A percentile compares a stretch with the other conserved stretches of the same genome.
phyloP scores from a whole-genome alignment of 2,329 filamentous ascomycete genomes.

The Blastomyces emzantsi region DNA sequence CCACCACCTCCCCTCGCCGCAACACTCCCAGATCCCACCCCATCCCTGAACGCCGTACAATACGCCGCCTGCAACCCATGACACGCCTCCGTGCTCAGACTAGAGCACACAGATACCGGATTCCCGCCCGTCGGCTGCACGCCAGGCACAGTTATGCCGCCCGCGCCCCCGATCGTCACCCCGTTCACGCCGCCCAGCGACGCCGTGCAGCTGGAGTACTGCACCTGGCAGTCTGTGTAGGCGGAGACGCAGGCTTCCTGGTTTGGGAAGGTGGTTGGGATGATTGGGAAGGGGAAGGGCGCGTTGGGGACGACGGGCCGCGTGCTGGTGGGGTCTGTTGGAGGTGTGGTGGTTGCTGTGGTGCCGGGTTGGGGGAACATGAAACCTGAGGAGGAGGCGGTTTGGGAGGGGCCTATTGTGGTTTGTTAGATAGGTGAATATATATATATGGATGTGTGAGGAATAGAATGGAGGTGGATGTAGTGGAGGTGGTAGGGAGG shows the following conservation, averaged over 20 bases:
- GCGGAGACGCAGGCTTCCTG: slow-evolving; percentile 45
- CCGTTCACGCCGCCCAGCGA: slow-evolving; percentile 43
- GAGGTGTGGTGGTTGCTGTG: slow-evolving; percentile 21
- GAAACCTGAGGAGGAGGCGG: slow-evolving; percentile 21
- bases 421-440: slow-evolving; percentile 7
- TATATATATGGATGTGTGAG: too few species aligned
- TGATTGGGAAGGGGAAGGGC: slow-evolving; percentile 45
- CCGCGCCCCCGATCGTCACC: slow-evolving; percentile 42
- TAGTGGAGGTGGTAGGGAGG: background rate
- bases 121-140: slow-evolving; percentile 32
- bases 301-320: slow-evolving; percentile 40
- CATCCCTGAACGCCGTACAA: slow-evolving; percentile 34
- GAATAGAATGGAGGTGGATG: too few species aligned
- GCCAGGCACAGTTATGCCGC: slow-evolving; percentile 39
- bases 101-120: slow-evolving; percentile 39
- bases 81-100: slow-evolving; percentile 40
- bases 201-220: slow-evolving; percentile 38
- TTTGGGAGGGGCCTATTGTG: slow-evolving; percentile 18
- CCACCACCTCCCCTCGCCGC: slow-evolving; percentile 20
- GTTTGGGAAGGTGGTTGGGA: slow-evolving; percentile 46
- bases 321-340: slow-evolving; percentile 21
- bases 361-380: slow-evolving; percentile 28
- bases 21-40: slow-evolving; percentile 18
- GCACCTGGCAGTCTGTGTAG: slow-evolving; percentile 44
- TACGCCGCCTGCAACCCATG: slow-evolving; percentile 41